Conservation (phyloP, 495 filamentous ascomycete species). For the Annulohypoxylon moriforme region DNA sequence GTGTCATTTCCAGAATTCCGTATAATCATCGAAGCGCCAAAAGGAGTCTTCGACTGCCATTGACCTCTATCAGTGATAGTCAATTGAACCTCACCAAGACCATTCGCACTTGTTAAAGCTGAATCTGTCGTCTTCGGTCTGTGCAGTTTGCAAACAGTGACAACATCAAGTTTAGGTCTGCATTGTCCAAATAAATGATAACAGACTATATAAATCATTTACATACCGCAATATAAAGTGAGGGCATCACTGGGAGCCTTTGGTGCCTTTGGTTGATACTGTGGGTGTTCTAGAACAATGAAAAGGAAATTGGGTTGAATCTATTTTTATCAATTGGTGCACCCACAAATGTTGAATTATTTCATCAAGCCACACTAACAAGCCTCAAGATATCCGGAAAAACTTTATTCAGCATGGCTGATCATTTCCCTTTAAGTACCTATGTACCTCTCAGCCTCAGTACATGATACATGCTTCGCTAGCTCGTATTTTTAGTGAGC, state of each 20-base stretch:
- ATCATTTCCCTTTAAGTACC: neutral
- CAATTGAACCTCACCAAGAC: neutral
- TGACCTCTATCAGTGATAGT: neutral
- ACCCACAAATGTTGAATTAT: neutral
- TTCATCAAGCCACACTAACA: neutral
- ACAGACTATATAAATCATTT: neutral
- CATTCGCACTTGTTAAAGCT: neutral
- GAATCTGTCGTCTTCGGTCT: neutral
- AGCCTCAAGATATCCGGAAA: slow-evolving; percentile 15
- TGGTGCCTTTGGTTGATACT: neutral
- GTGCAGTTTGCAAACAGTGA: neutral
- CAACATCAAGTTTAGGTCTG: neutral
- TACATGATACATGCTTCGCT: slow-evolving; percentile 4
- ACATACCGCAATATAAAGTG: neutral
- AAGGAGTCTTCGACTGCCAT: neutral
- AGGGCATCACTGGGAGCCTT: neutral
- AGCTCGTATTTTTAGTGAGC: slow-evolving; percentile 2
- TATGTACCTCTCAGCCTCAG: slow-evolving; percentile 14
- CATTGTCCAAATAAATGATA: neutral
- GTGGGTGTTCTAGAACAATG: slow-evolving; percentile 21
- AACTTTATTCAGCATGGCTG: neutral
- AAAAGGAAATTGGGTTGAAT: neutral
- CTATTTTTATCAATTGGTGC: slow-evolving; percentile 1
- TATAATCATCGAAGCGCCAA: neutral
- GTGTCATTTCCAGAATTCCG: neutral